phyloP scores from a whole-genome alignment of 805 yeast species.

The Tetrapisispora pingtungensis region DNA sequence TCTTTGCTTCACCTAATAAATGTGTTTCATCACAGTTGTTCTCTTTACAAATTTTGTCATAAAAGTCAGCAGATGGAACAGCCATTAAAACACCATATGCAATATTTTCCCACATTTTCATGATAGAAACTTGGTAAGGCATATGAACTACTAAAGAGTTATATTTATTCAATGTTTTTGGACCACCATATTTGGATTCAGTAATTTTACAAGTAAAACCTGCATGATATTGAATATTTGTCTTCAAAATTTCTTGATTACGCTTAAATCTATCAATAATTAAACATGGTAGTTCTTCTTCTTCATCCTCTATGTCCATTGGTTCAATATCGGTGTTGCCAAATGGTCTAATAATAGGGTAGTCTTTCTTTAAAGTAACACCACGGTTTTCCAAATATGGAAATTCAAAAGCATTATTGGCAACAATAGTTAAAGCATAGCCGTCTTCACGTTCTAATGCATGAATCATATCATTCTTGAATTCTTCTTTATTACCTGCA shows the following conservation, averaged over 20 bases:
- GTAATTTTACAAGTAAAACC: constrained; percentile 3
- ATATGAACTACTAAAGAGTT: constrained; percentile 6
- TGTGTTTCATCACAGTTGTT: neutral
- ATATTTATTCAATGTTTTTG: constrained; percentile 6
- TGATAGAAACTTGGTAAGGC: constrained; percentile 9
- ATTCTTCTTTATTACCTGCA: constrained; percentile 1
- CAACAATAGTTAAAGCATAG: constrained; percentile 4
- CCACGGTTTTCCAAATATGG: constrained; percentile 4
- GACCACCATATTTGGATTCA: constrained; percentile 6
- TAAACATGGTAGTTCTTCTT: constrained; percentile 4
- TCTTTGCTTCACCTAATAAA: constrained; percentile 1
- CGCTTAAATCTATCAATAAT: constrained; percentile 4
- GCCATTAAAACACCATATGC: constrained; percentile 5
- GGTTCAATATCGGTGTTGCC: constrained; percentile 4
- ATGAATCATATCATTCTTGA: constrained; percentile 2
- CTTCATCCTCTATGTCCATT: neutral
- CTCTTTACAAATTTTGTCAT: constrained; percentile 5
- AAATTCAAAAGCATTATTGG: constrained; percentile 6
- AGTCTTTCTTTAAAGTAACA: constrained; percentile 1
- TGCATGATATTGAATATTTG: neutral
- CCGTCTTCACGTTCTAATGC: constrained; percentile 8
- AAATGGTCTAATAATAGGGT: constrained; percentile 8
- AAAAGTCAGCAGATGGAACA: constrained; percentile 7
- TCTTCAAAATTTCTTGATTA: constrained; percentile 3
- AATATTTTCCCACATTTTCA: constrained; percentile 11